phyloP scores from a whole-genome alignment of 1,139 yeast species.

The Candida glucosophila region DNA sequence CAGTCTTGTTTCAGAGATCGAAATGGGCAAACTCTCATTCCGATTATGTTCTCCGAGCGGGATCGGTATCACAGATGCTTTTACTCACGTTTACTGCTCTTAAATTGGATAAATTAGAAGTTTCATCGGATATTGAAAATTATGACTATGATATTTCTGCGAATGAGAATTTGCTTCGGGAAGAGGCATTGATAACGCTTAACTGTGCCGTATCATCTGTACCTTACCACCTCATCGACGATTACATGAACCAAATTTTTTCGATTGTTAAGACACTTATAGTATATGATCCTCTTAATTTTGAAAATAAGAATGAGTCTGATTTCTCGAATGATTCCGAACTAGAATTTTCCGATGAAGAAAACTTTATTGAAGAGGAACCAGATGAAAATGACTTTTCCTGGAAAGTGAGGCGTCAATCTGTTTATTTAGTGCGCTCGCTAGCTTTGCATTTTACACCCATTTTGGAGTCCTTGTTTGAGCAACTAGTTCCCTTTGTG shows the following conservation, averaged over 20 bases:
- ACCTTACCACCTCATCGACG: constrained; percentile 10
- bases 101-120: constrained; percentile 19
- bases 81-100: too few relatives aligned
- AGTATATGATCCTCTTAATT: constrained; percentile 49
- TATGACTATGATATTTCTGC: constrained; percentile 31
- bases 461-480: constrained; percentile 12
- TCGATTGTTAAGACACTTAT: constrained; percentile 32
- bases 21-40: too few relatives aligned
- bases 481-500: constrained; percentile 12
- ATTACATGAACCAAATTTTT: constrained; percentile 20
- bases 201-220: constrained; percentile 17
- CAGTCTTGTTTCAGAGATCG: too few relatives aligned
- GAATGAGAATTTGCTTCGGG: constrained; percentile 32
- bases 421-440: constrained; percentile 38
- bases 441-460: constrained; percentile 28
- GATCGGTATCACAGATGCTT: too few relatives aligned
- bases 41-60: too few relatives aligned
- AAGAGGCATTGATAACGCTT: constrained; percentile 38
- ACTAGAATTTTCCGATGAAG: constrained; percentile 33
- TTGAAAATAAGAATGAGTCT: too few relatives aligned
- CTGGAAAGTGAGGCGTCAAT: constrained; percentile 59
- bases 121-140: constrained; percentile 35
- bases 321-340: constrained; percentile 35
- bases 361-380: constrained; percentile 22
- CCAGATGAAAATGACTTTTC: constrained; percentile 46